Evolutionary conservation across 2,329 filamentous ascomycete species (phyloP).

Genomic region (Incumbomyces delicatus): DNA sequence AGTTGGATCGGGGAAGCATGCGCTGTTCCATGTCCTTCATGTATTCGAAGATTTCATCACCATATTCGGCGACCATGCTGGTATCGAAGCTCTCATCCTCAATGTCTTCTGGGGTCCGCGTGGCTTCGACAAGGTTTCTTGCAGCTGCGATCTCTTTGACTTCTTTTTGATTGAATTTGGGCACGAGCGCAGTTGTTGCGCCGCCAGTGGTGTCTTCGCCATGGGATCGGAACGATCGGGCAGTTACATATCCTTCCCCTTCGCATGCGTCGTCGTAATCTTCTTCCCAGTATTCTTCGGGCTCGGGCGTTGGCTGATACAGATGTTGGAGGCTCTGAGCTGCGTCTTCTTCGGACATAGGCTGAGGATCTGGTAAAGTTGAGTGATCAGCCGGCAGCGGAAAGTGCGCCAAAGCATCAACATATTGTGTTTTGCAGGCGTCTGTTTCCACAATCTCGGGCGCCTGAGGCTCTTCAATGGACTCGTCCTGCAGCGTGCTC

Average conservation of each 20-base stretch:
- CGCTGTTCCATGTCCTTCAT: constrained; percentile 77
- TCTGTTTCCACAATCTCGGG: neutral
- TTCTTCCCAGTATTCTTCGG: constrained; percentile 66
- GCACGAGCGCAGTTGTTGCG: constrained; percentile 58
- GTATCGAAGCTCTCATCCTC: constrained; percentile 89
- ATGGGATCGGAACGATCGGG: constrained; percentile 66
- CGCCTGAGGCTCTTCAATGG: constrained; percentile 5
- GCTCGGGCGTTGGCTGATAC: constrained; percentile 34
- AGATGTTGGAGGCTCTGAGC: constrained; percentile 15
- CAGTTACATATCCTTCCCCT: constrained; percentile 63
- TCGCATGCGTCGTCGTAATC: constrained; percentile 62
- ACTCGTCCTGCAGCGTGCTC: neutral
- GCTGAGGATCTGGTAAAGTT: neutral
- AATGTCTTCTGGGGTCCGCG: constrained; percentile 60
- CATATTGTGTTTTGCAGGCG: constrained; percentile 5
- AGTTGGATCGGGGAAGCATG: constrained; percentile 80
- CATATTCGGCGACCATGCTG: constrained; percentile 96
- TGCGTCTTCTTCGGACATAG: constrained; percentile 5
- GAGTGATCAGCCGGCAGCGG: neutral
- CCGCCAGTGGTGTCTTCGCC: constrained; percentile 62
- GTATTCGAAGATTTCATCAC: constrained; percentile 89
- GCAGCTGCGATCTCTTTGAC: constrained; percentile 63
- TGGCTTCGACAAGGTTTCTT: constrained; percentile 56
- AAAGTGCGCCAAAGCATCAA: constrained; percentile 10
- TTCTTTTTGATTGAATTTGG: constrained; percentile 58